phyloP scores from a whole-genome alignment of 179 eudicot species.

The Silene vulgaris region DNA sequence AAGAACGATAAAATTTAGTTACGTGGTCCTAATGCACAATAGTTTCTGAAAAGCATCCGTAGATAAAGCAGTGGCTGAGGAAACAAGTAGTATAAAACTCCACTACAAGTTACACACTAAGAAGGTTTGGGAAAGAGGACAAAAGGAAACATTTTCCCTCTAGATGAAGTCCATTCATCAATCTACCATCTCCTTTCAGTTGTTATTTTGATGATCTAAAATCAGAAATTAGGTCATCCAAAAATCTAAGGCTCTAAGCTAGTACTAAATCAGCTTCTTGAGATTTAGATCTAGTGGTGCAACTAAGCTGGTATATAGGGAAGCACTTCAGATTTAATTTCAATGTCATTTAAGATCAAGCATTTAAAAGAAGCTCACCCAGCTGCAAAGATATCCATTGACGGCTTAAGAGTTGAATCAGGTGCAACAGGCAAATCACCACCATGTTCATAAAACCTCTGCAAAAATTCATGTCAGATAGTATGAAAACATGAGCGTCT shows the following conservation, averaged over 20 bases:
- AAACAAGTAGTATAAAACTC: neutral
- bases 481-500: neutral
- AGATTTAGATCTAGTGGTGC: neutral
- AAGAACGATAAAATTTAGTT: neutral
- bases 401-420: constrained; percentile 75
- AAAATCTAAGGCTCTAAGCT: neutral
- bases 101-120: neutral
- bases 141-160: neutral
- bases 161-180: constrained; percentile 3
- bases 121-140: neutral
- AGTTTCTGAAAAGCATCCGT: neutral
- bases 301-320: neutral
- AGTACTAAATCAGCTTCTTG: neutral
- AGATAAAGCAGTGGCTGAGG: constrained; percentile 8
- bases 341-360: neutral
- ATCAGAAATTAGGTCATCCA: neutral
- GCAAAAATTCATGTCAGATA: constrained; percentile 26
- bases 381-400: constrained; percentile 91
- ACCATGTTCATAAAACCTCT: constrained; percentile 99
- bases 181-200: neutral
- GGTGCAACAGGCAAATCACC: constrained; percentile 74
- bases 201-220: neutral
- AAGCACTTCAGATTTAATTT: neutral
- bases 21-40: neutral
- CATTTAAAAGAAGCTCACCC: constrained; percentile 59